Evolutionary conservation across 495 filamentous ascomycete genomes (phyloP).

Genomic region (Friedmanniomyces endolithicus): DNA sequence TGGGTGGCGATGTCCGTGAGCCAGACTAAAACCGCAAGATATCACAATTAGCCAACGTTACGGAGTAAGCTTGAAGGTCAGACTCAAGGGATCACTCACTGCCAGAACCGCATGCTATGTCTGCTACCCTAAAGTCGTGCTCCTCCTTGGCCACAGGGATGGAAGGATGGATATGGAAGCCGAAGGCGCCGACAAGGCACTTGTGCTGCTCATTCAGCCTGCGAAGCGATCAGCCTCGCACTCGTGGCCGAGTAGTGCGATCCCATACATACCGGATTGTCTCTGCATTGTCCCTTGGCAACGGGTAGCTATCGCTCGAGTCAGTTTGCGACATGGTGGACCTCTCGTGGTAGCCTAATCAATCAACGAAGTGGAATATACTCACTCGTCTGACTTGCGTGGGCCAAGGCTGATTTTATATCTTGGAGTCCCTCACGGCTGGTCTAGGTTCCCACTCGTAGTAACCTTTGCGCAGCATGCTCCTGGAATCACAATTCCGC

Average conservation of each 20-base stretch:
- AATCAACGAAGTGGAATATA: no score
- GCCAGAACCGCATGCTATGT: background rate
- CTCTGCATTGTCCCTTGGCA: background rate
- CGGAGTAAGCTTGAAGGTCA: no score
- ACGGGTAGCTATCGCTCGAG: background rate
- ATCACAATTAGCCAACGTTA: no score
- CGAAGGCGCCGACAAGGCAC: background rate
- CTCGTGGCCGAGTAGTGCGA: background rate
- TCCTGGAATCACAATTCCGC: no score
- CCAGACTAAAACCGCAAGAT: background rate
- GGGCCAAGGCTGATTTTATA: no score
- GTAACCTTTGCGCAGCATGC: no score
- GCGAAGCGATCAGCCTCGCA: background rate
- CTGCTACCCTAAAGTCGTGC: background rate
- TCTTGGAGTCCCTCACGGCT: no score
- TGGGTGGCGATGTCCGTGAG: background rate
- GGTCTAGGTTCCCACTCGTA: no score
- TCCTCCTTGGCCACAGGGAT: background rate
- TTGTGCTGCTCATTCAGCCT: conserved; percentile 3
- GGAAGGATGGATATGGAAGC: background rate
- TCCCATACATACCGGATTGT: background rate
- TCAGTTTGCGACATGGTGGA: background rate
- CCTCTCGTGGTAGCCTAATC: no score
- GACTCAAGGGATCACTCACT: background rate
- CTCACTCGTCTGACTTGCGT: no score